A percentile compares a stretch with the other conserved stretches of the same genome.
Evolutionary conservation across 352 stramenopile genomes (phyloP).

Genomic region (Phytophthora tentaculata): DNA sequence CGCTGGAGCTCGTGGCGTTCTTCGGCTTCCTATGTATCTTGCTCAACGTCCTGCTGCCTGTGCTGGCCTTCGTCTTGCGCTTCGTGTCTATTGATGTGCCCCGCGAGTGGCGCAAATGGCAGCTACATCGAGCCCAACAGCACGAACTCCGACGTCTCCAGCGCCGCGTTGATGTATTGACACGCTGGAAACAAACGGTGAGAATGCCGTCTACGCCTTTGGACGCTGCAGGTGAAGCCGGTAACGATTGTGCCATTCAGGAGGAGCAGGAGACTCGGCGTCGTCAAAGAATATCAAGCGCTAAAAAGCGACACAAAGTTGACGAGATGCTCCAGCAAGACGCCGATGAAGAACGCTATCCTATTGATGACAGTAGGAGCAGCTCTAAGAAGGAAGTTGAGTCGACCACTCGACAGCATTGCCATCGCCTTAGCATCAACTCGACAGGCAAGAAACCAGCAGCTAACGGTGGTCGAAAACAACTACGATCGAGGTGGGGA

Average conservation of each 20-base stretch:
- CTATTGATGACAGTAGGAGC: background rate
- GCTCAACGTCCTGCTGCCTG: conserved; percentile 47
- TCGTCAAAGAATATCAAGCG: conserved; percentile 13
- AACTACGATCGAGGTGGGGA: conserved; percentile 18
- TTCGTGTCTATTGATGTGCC: conserved; percentile 41
- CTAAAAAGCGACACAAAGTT: conserved; percentile 20
- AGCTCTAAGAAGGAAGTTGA: background rate
- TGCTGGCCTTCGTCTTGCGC: conserved; percentile 35
- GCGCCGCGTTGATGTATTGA: conserved; percentile 36
- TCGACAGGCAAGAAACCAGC: conserved; percentile 44
- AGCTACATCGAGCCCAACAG: conserved; percentile 46
- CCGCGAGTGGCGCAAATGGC: conserved; percentile 47
- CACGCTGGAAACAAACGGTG: conserved; percentile 30
- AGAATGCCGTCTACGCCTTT: background rate
- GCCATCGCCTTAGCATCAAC: conserved; percentile 47
- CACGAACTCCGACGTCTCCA: conserved; percentile 44
- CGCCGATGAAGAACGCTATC: background rate
- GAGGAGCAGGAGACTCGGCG: conserved; percentile 36
- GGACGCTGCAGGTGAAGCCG: background rate
- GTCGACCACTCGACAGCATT: conserved; percentile 10
- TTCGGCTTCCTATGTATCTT: conserved; percentile 56
- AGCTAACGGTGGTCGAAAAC: conserved; percentile 8
- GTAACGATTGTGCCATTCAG: conserved; percentile 9
- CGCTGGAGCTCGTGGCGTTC: conserved; percentile 48
- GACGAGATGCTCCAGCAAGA: conserved; percentile 1